Evolutionary conservation across 371 early-diverging fungal genomes (phyloP), one percentile per base, ranked within the genome.

Genomic region (Basidiobolus meristosporus): DNA sequence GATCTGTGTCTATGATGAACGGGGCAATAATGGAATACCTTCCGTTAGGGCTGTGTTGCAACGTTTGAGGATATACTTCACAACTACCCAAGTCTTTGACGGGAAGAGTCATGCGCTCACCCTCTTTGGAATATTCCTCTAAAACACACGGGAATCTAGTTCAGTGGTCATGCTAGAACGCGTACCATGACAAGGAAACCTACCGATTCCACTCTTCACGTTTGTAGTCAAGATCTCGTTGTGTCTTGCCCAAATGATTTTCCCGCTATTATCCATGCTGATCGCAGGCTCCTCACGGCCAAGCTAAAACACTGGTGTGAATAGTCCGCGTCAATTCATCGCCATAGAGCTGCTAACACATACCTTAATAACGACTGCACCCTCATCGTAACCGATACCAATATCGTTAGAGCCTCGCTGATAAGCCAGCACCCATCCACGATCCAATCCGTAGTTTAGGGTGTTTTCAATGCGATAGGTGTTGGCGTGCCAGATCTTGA

Each of bases 31-130:
- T 31, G 23, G 31, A 14, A 26, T 26, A 52, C 54, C 63, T 81
- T 29, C 96, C 96, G 53, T 96, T 98, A 15, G 98, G 98, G 36
- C 83, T 82, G 60, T 98, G 97, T 59, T 87, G 76, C n/a, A 98
- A 59, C 3, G 80, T 79, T 53, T 91, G 86, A 28, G 98, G 96
- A 52, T 90, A 95, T 3, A 98, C 73, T 59, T 98, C 98, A 52
- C 96, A 93, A 54, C 70, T 89, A 40, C 98, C 98, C 14, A 98
- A 70, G 39, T 95, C 98, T 59, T 96, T 98, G 38, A 75, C 68
- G 1, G 85, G 69, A 34, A 90, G 58, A 19, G 70, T 56, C 31
- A 98, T 62, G 29, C 82, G 73, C 46, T 96, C 96, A 14, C 98
- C 98, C 52, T 98, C 97, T 50, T 76, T 80, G 29, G 83, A 42